phyloP scores from a whole-genome alignment of 2,329 filamentous ascomycete genomes.

The Alternaria arbusti region DNA sequence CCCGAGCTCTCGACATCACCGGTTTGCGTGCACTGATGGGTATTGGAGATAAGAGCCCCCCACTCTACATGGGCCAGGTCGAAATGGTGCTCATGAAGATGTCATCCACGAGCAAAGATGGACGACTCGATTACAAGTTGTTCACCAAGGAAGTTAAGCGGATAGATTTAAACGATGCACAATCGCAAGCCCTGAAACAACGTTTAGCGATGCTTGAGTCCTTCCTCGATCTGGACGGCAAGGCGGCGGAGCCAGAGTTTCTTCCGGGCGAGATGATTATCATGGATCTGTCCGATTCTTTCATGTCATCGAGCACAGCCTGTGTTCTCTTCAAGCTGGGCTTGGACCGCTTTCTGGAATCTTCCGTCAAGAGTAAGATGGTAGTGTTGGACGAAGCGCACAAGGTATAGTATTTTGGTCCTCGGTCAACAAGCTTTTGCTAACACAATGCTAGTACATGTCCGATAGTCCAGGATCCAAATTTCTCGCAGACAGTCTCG shows the following conservation, averaged over 20 bases:
- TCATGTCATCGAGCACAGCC: conserved; percentile 69
- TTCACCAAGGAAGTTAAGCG: neutral
- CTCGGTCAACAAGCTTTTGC: neutral
- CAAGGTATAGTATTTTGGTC: conserved; percentile 39
- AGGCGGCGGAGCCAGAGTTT: conserved; percentile 14
- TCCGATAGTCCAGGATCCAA: conserved; percentile 60
- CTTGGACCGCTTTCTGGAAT: conserved; percentile 68
- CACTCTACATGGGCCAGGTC: conserved; percentile 60
- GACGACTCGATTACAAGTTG: neutral
- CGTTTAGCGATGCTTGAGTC: conserved; percentile 69
- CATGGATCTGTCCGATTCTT: conserved; percentile 76
- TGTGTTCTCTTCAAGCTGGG: conserved; percentile 77
- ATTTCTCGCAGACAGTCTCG: conserved; percentile 66
- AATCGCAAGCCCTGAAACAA: neutral
- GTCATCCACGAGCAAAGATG: neutral
- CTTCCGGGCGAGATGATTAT: conserved; percentile 65
- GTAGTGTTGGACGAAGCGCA: conserved; percentile 80
- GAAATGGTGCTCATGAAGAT: neutral
- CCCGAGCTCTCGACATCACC: conserved; percentile 58
- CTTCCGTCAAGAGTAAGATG: conserved; percentile 56
- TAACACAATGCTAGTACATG: conserved; percentile 62
- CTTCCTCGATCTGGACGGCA: conserved; percentile 59
- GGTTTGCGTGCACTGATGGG: conserved; percentile 51
- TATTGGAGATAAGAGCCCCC: conserved; percentile 15
- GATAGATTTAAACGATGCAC: neutral